Base-by-base conservation (phyloP, 164 flowering plant species). In the Kalanchoe fedtschenkoi region DNA sequence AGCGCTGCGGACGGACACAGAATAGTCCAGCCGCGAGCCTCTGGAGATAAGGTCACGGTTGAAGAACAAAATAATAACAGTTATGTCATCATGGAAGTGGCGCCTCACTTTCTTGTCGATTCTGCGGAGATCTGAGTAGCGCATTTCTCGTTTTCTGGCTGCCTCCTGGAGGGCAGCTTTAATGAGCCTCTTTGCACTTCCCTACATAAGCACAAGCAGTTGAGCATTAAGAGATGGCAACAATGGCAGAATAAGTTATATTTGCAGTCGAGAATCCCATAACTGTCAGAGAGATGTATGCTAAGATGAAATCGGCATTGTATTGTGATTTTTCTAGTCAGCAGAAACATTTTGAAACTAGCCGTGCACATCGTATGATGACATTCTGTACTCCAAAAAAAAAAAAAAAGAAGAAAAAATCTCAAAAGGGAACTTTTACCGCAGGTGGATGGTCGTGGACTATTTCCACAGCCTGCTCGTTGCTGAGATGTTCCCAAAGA, bases 401-500 rank as follows among this genome's bases (percentile, higher is more conserved):
- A 19, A 66, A 21, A 28, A 7, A 11, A 6, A 13, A n/a, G 30
- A 34, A 30, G 4, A 8, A 10, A 11, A 44, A 9, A 37, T 54
- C 17, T 37, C 21, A 16, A 59, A 56, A 42, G 59, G 5, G 33
- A 41, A 62, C 65, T 54, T 82, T 82, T 86, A 88, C 96, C 16
- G 82, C 72, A 21, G 66, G 82, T 30, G 91, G 91, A 76, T 81
- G 67, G 38, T 64, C 83, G 37, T 83, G 76, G 69, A 89, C 93
- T 59, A 88, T 84, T 5, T 84, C 89, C 43, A 86, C 96, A 55
- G 91, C 96, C 62, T 70, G 68, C 65, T 85, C 84, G 74, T 89
- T 83, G 73, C 80, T 84, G 80, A 89, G 70, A 75, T 86, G 91
- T 60, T 89, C 96, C 96, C 96, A 89, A 11, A 89, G 80, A 61